These are phyloP conservation scores for Pythium myriotylum DNA, from an alignment of 352 stramenopile species.

Conservation along the genomic window DNA sequence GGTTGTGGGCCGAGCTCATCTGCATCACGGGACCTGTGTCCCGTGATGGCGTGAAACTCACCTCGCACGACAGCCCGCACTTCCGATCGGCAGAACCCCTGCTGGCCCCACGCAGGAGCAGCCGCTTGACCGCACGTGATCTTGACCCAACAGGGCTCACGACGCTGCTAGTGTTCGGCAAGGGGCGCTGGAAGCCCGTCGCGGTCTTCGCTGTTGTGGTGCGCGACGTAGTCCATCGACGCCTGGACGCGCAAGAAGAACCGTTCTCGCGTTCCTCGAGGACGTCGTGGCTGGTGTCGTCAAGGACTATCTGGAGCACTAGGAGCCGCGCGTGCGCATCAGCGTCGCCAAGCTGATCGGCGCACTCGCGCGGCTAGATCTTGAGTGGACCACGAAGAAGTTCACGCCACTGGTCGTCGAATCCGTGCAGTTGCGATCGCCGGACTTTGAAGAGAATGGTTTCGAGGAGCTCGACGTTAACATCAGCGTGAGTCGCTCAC, in stretches of 20 bases:
- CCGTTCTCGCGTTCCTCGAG: conserved; percentile 51
- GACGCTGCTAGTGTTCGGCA: conserved; percentile 53
- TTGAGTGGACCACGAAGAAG: conserved; percentile 52
- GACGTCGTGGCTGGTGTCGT: conserved; percentile 42
- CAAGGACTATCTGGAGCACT: conserved; percentile 80
- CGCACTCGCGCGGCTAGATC: conserved; percentile 61
- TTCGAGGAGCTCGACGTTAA: conserved; percentile 82
- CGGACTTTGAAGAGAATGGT: conserved; percentile 79
- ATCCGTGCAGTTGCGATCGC: conserved; percentile 70
- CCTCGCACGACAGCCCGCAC: too few species aligned
- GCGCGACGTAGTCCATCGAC: conserved; percentile 46
- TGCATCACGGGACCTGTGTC: too few species aligned
- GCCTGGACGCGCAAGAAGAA: conserved; percentile 31
- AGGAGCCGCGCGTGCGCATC: conserved; percentile 83
- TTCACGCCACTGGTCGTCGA: conserved; percentile 82
- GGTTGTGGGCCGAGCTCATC: too few species aligned
- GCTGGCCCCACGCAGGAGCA: too few species aligned
- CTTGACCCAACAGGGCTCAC: too few species aligned
- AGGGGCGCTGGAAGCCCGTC: conserved; percentile 76
- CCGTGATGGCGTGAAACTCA: too few species aligned
- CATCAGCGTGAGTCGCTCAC: conserved; percentile 69
- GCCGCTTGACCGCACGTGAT: too few species aligned
- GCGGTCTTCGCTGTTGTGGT: conserved; percentile 66
- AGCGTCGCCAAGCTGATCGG: conserved; percentile 74
- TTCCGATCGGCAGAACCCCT: too few species aligned